phyloP scores from a whole-genome alignment of 768 basidiomycete species.

The Naematelia aurantialba region DNA sequence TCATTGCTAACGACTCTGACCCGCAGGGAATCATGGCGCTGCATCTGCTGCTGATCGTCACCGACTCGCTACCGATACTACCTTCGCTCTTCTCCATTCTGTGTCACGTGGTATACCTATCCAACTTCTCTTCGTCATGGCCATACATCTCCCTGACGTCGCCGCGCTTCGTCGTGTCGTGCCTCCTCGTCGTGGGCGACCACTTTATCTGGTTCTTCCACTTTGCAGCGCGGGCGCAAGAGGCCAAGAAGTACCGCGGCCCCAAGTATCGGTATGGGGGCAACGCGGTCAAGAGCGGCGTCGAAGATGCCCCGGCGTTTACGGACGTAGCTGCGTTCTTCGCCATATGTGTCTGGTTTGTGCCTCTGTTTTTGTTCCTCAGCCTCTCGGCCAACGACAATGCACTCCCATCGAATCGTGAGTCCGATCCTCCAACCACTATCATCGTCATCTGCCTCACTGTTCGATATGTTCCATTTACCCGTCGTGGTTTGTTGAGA shows the following conservation, averaged over 20 bases:
- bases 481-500: background rate
- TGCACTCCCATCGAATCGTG: slow-evolving; percentile 63
- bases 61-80: slow-evolving; percentile 73
- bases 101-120: slow-evolving; percentile 84
- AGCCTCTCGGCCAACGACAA: slow-evolving; percentile 96
- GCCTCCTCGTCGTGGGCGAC: slow-evolving; percentile 75
- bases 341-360: slow-evolving; percentile 55
- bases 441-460: no score
- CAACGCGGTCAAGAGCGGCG: slow-evolving; percentile 2
- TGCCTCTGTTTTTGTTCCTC: slow-evolving; percentile 89
- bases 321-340: slow-evolving; percentile 57
- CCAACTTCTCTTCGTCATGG: slow-evolving; percentile 87
- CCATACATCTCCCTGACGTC: slow-evolving; percentile 90
- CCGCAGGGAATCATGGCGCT: slow-evolving; percentile 70
- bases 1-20: slow-evolving; percentile 4
- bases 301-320: slow-evolving; percentile 37
- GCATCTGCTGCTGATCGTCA: slow-evolving; percentile 71
- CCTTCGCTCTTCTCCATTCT: slow-evolving; percentile 72
- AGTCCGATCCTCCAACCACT: slow-evolving; percentile 9
- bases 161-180: slow-evolving; percentile 75
- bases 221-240: slow-evolving; percentile 60
- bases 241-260: slow-evolving; percentile 31
- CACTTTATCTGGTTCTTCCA: slow-evolving; percentile 98
- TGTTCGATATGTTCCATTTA: no score
- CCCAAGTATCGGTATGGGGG: slow-evolving; percentile 35